Percentiles rank a stretch among this genome's conserved stretches.
phyloP scores from a whole-genome alignment of 208 protist genomes.

The Angomonas deanei region DNA sequence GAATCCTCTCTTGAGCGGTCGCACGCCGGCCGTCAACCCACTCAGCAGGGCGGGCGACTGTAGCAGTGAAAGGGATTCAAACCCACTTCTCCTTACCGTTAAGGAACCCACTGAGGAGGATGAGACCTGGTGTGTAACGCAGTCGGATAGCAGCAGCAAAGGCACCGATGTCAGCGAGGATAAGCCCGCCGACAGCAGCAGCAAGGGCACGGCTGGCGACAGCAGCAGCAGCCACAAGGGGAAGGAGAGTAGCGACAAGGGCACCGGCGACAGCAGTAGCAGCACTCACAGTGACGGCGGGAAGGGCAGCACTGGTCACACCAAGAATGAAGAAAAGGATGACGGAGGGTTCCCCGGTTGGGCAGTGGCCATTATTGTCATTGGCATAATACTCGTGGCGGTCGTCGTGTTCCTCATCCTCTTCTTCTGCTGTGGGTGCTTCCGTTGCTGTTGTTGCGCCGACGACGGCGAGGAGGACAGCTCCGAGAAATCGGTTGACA shows the following conservation, averaged over 20 bases:
- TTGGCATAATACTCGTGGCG: background rate
- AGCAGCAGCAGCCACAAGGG: background rate
- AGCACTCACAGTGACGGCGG: background rate
- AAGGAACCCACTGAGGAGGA: background rate
- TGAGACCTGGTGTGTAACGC: background rate
- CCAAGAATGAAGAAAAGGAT: background rate
- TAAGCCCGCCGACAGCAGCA: background rate
- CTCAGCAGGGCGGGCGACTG: too few species aligned
- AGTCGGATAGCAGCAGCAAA: background rate
- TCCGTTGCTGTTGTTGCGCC: background rate
- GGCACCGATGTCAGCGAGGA: background rate
- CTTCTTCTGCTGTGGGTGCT: background rate
- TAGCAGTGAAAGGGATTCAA: too few species aligned
- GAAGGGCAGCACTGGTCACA: too few species aligned
- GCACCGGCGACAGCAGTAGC: background rate
- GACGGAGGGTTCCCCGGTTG: background rate
- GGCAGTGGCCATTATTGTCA: background rate
- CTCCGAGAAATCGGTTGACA: background rate
- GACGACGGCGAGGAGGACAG: background rate
- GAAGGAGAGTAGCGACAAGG: background rate
- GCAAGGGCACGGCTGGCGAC: background rate
- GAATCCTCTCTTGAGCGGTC: too few species aligned
- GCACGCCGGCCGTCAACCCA: too few species aligned
- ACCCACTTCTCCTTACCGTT: background rate
- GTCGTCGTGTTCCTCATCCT: background rate